phyloP scores from a whole-genome alignment of 1,139 yeast genomes.

The Kodamaea arcana region DNA sequence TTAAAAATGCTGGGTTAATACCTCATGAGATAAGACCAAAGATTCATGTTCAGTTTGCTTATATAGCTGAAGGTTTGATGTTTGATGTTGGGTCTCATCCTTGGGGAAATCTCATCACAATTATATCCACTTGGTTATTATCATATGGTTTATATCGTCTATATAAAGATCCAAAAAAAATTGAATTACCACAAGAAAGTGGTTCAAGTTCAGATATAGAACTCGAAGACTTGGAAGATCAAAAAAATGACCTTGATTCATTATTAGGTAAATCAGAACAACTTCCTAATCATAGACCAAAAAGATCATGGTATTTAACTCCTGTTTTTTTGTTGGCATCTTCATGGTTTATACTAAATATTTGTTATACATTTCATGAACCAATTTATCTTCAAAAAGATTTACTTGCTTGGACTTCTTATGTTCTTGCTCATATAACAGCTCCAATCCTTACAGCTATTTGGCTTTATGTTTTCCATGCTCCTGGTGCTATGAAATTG shows the following conservation, averaged over 20 bases:
- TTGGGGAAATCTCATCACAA: neutral
- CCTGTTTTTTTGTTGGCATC: conserved; percentile 28
- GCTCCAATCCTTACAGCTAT: conserved; percentile 61
- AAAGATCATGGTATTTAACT: conserved; percentile 20
- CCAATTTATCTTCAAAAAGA: conserved; percentile 38
- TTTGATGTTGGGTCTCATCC: conserved; percentile 15
- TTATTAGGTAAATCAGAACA: neutral
- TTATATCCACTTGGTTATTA: neutral
- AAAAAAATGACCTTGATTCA: neutral
- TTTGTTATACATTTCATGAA: conserved; percentile 32
- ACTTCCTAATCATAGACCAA: conserved; percentile 4
- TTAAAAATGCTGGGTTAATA: conserved; percentile 57
- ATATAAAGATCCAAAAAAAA: neutral
- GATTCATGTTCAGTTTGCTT: conserved; percentile 49
- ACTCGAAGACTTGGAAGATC: neutral
- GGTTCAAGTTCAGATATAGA: neutral
- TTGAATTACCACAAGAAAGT: neutral
- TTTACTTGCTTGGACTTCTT: conserved; percentile 54
- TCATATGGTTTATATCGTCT: neutral
- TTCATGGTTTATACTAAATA: conserved; percentile 41
- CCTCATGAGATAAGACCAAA: conserved; percentile 54
- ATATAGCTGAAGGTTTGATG: conserved; percentile 35
- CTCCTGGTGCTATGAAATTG: conserved; percentile 54
- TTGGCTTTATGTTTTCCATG: conserved; percentile 63
- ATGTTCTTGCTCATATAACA: conserved; percentile 56